A percentile compares a stretch with the other conserved stretches of the same genome.
phyloP scores from a whole-genome alignment of 768 basidiomycete species.

The Gloeopeniophorella convolvens region DNA sequence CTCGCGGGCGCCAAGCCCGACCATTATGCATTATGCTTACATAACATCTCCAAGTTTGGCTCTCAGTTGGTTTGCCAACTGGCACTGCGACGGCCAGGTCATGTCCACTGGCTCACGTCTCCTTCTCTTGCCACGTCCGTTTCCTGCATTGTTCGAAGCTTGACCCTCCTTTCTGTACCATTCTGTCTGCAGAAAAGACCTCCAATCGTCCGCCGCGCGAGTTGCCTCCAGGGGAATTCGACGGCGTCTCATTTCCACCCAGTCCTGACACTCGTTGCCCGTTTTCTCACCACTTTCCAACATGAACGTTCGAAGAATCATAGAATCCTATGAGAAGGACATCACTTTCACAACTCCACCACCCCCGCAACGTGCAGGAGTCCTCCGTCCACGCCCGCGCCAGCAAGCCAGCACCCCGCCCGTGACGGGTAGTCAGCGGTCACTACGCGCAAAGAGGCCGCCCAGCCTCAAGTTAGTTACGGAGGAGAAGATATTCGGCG shows the following conservation, averaged over 20 bases:
- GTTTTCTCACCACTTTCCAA: not conserved
- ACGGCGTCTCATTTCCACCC: not conserved
- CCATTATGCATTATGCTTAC: too few species aligned
- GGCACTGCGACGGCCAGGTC: too few species aligned
- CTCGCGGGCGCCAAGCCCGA: too few species aligned
- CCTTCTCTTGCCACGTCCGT: too few species aligned
- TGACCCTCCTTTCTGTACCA: too few species aligned
- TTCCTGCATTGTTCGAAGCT: too few species aligned
- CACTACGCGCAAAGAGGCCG: not conserved
- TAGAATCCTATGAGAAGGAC: conserved; percentile 13
- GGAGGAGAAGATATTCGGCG: conserved; percentile 3
- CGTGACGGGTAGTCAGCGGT: not conserved
- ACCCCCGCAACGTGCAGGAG: not conserved
- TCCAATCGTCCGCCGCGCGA: too few species aligned
- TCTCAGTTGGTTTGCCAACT: too few species aligned
- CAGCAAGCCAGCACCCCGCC: not conserved
- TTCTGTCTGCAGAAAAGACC: too few species aligned
- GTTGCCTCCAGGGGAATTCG: too few species aligned
- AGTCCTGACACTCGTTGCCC: not conserved
- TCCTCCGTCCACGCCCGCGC: not conserved
- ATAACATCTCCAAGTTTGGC: too few species aligned
- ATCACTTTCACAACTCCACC: not conserved
- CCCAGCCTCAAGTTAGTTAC: conserved; percentile 3
- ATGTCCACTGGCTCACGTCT: too few species aligned
- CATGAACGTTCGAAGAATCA: conserved; percentile 14